Base-by-base conservation (phyloP, 2,329 filamentous ascomycete species). In the Boeremia lycopersici region DNA sequence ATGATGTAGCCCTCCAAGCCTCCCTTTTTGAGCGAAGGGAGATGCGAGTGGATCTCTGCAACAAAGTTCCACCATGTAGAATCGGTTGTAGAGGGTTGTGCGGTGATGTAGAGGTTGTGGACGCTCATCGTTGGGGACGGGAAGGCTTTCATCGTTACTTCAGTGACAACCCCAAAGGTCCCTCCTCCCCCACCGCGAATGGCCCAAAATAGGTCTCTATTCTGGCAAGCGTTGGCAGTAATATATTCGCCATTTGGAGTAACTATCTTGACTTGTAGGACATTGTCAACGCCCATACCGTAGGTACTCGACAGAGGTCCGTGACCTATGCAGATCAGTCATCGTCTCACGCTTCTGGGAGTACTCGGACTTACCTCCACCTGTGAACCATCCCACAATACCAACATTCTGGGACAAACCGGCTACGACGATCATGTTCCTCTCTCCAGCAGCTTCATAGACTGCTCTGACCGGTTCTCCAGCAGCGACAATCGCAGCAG, bases 111-210 rank as follows among this genome's bases (percentile, higher is more conserved):
- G 31, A 71, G 62, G n/a, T 25, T 41, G 38, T 66, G 55, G 7
- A 48, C 15, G 1, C 61, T 62, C 5, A 61, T 63, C 7, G 56
- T 57, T 0, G 58, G 84, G 77, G 57, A 56, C 3, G 63, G 61
- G 26, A 53, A 65, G 0, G 57, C 56, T 28, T 60, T 59, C 10
- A 71, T 34, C 0, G 69, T 56, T 10, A 62, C 60, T 47, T 67
- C 59, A 0, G 62, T 59, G 0, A 78, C 57, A 1, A 79, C 70
- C 0, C 77, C 78, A 26, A 75, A 79, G 3, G 77, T 79, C 2
- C 74, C 76, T 8, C 73, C 73, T 0, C 78, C 77, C 2, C 70
- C 76, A 4, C 78, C 77, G 1, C 73, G 64, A 3, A 79, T 67
- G 0, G 76, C 77, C 64, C 72, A 78, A 62, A 79, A 79, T 1